These are phyloP conservation scores for Tylopilus sp. DNA, from an alignment of 1,284 basidiomycete species.

Conservation along the genomic window DNA sequence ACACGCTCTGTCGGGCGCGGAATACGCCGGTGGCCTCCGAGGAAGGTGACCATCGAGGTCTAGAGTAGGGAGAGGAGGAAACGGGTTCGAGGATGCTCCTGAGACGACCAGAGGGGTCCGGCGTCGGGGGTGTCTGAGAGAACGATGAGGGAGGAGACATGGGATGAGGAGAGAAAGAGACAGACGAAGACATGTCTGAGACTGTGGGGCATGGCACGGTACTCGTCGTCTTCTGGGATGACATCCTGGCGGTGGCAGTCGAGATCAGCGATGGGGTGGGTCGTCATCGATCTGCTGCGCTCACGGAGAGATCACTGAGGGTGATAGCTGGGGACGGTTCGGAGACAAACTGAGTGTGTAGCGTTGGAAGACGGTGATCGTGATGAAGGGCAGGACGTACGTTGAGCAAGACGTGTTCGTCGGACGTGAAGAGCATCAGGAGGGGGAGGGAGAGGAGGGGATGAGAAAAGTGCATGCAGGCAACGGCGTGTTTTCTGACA, in stretches of 20 bases:
- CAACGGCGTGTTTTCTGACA: constrained; percentile 34
- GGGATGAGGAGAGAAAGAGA: constrained; percentile 6
- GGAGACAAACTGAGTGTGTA: background rate
- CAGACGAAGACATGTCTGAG: constrained; percentile 31
- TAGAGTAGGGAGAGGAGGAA: constrained; percentile 11
- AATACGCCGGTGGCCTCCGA: constrained; percentile 16
- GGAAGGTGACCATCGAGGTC: constrained; percentile 17
- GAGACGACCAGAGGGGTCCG: constrained; percentile 16
- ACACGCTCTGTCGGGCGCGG: constrained; percentile 32
- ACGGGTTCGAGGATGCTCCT: constrained; percentile 31
- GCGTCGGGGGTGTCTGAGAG: constrained; percentile 24
- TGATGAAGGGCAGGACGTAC: constrained; percentile 14
- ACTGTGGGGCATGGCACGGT: constrained; percentile 29
- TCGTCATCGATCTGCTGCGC: constrained; percentile 20
- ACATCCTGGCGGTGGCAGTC: constrained; percentile 24
- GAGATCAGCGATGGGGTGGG: constrained; percentile 22
- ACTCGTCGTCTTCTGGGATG: constrained; percentile 30
- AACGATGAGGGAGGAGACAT: constrained; percentile 6
- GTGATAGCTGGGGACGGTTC: constrained; percentile 8
- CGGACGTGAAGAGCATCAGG: constrained; percentile 1
- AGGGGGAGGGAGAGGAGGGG: background rate
- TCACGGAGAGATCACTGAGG: constrained; percentile 31
- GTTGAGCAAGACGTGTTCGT: constrained; percentile 12
- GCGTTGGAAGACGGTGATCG: background rate
- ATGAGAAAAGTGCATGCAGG: constrained; percentile 24